phyloP scores from a whole-genome alignment of 2,329 filamentous ascomycete genomes.

The Tricladium varicosporioides region DNA sequence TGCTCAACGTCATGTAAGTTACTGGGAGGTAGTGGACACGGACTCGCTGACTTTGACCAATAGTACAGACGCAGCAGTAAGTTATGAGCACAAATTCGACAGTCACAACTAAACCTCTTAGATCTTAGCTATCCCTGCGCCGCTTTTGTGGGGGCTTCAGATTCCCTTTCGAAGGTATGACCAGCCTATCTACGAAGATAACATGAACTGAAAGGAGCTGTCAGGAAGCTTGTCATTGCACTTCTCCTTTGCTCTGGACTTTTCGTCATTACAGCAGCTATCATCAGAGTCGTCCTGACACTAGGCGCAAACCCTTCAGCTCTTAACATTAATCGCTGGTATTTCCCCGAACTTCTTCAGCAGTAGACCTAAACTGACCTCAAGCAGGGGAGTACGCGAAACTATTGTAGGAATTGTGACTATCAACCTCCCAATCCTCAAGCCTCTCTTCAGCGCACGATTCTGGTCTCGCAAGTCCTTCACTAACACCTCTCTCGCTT shows the following conservation, averaged over 20 bases:
- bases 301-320: conserved; percentile 35
- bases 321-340: conserved; percentile 25
- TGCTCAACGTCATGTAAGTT: conserved; percentile 17
- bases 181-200: no score
- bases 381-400: conserved; percentile 18
- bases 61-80: conserved; percentile 10
- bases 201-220: no score
- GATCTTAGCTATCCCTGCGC: conserved; percentile 14
- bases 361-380: no score
- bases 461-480: conserved; percentile 19
- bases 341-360: no score
- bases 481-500: no score
- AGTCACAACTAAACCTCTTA: neutral
- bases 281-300: conserved; percentile 18
- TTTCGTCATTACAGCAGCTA: conserved; percentile 15
- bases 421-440: conserved; percentile 24
- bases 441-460: conserved; percentile 15
- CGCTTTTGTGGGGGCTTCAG: conserved; percentile 14
- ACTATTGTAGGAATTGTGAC: conserved; percentile 24
- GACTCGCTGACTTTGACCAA: neutral
- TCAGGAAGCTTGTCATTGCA: conserved; percentile 14
- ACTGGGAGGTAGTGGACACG: no score
- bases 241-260: conserved; percentile 17
- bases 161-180: conserved; percentile 5
- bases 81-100: neutral